phyloP scores from a whole-genome alignment of 1,284 basidiomycete species.

The Termitomyces sp. region DNA sequence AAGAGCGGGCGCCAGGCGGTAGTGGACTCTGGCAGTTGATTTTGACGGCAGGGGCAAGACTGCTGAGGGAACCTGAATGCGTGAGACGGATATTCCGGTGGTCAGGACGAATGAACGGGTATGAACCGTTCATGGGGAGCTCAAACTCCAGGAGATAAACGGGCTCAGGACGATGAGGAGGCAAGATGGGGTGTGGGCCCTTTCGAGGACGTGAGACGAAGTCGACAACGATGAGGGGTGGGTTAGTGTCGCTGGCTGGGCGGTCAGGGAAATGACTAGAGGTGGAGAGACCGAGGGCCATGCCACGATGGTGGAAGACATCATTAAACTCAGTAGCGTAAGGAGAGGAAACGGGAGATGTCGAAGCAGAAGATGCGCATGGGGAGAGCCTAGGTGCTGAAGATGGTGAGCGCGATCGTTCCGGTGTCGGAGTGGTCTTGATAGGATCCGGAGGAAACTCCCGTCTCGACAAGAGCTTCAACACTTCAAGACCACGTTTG shows the following conservation, averaged over 20 bases:
- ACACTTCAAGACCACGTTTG: slow-evolving; percentile 15
- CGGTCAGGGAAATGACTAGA: slow-evolving; percentile 4
- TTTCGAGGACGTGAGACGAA: slow-evolving; percentile 8
- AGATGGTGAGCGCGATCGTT: slow-evolving; percentile 10
- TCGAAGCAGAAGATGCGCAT: slow-evolving; percentile 12
- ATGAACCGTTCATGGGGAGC: slow-evolving; percentile 6
- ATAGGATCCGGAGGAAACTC: slow-evolving; percentile 17
- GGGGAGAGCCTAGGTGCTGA: slow-evolving; percentile 9
- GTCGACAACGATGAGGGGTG: slow-evolving; percentile 9
- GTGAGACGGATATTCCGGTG: slow-evolving; percentile 11
- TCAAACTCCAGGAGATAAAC: slow-evolving; percentile 13
- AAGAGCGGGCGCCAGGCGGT: slow-evolving; percentile 23
- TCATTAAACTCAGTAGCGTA: slow-evolving; percentile 11
- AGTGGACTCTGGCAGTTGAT: slow-evolving; percentile 11
- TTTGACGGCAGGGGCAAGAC: slow-evolving; percentile 12
- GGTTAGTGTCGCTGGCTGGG: neutral
- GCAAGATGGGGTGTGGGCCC: neutral
- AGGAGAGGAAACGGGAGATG: slow-evolving; percentile 17
- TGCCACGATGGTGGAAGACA: neutral
- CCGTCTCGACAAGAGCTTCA: slow-evolving; percentile 22
- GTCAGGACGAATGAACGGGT: slow-evolving; percentile 7
- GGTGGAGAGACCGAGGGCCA: neutral
- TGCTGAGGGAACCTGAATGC: slow-evolving; percentile 8
- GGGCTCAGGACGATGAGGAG: slow-evolving; percentile 6
- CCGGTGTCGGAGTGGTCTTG: slow-evolving; percentile 5